Evolutionary conservation across 345 rosid genomes (phyloP).

Genomic region (Eucalyptus pauciflora): DNA sequence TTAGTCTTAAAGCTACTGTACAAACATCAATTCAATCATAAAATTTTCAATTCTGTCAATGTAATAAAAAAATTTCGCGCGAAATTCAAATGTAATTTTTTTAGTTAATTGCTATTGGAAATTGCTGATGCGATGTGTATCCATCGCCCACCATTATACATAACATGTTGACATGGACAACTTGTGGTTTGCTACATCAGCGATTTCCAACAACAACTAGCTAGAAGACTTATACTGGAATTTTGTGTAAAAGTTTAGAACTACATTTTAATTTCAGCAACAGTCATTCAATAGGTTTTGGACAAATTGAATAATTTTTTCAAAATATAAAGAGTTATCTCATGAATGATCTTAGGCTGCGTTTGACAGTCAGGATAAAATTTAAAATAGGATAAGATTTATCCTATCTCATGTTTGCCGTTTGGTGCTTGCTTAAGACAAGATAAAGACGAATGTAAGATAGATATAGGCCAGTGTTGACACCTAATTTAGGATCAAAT

Average conservation of each 20-base stretch:
- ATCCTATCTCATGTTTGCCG: accelerated
- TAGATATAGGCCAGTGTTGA: too few relatives aligned
- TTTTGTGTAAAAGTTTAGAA: neutral
- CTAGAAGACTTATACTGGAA: neutral
- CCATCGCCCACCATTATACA: too few relatives aligned
- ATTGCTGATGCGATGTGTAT: neutral
- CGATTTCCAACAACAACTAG: neutral
- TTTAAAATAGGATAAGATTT: too few relatives aligned
- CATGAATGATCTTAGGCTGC: neutral
- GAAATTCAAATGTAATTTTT: neutral
- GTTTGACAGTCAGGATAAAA: too few relatives aligned
- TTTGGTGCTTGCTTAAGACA: too few relatives aligned
- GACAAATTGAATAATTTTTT: neutral
- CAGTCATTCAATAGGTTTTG: neutral
- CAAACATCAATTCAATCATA: neutral
- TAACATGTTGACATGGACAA: neutral
- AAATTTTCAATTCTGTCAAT: neutral
- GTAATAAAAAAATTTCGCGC: accelerated
- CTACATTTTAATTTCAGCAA: neutral
- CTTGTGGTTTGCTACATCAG: neutral
- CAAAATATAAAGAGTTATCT: neutral
- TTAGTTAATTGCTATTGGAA: too few relatives aligned
- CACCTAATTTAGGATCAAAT: too few relatives aligned
- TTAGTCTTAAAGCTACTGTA: neutral
- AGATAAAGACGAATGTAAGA: too few relatives aligned